Conservation (phyloP, 345 rosid species). For the Erodium maritimum region DNA sequence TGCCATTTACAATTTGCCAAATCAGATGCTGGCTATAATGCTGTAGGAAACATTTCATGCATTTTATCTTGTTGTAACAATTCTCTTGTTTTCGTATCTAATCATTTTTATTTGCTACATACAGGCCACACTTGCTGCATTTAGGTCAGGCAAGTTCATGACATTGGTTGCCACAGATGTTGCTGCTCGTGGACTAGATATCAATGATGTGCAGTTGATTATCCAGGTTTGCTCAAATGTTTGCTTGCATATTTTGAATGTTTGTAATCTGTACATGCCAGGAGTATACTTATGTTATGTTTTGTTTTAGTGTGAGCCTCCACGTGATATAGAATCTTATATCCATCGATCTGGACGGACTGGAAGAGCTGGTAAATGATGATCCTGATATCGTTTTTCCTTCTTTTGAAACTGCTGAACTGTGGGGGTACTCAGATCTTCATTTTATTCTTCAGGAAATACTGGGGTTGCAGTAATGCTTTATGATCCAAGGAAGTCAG, state of each 20-base stretch:
- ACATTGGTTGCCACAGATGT: conserved; percentile 92
- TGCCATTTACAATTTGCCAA: no score
- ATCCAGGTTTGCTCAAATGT: conserved; percentile 54
- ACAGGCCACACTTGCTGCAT: conserved; percentile 81
- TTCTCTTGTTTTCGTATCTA: no score
- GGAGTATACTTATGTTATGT: conserved; percentile 3
- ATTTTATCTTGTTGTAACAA: no score
- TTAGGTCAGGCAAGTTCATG: conserved; percentile 79
- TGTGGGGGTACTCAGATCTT: conserved; percentile 3
- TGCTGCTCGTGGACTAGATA: conserved; percentile 92
- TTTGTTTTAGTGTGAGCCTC: conserved; percentile 75
- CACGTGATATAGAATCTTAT: conserved; percentile 91
- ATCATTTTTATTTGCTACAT: conserved; percentile 2
- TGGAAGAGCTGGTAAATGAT: conserved; percentile 79
- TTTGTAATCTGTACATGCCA: neutral
- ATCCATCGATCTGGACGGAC: conserved; percentile 99
- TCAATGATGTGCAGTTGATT: conserved; percentile 87
- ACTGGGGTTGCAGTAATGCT: conserved; percentile 94
- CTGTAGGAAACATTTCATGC: no score
- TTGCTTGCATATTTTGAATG: neutral
- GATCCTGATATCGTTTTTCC: neutral
- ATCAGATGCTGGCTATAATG: no score
- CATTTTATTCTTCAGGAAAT: conserved; percentile 47
- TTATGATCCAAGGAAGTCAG: conserved; percentile 71
- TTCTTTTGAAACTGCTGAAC: neutral